Evolutionary conservation across 257 asterid species (phyloP), one percentile per base, ranked within the genome.

Genomic region (Echites panduratus): DNA sequence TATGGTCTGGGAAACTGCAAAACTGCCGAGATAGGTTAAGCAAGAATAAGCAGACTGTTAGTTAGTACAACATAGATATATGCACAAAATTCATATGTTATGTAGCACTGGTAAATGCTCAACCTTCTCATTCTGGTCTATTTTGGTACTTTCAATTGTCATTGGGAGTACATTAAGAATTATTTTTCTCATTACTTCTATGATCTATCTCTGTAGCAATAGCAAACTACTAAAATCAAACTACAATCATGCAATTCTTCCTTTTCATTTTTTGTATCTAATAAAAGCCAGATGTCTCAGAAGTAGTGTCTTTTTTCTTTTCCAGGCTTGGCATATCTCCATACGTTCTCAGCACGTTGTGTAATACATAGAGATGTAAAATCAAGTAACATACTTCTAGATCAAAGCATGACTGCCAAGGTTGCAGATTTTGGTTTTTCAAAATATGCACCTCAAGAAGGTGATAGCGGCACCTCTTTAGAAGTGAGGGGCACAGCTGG

Each of bases 401-500:
- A 92, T 72, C 92, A 92, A 38, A 89, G 96, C 86, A 92, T 92
- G 97, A 78, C 87, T 56, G 96, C 97, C 54, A 92, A 89, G 82
- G 96, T 92, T 76, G 93, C 96, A 29, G 97, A 92, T 70, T 92
- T 92, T 32, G 97, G 91, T 45, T 87, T 92, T 77, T 92, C 97
- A 58, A 92, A 92, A 80, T 92, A 92, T 72, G 96, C 96, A 75
- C 89, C 97, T 53, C 97, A 92, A 75, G 96, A 92, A 82, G 97
- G 93, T 70, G 97, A 92, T 61, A 92, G 96, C 61, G 87, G 84
- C 70, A 87, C 96, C 72, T 89, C 96, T 68, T 62, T 84, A 66
- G 96, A 90, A 90, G 93, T 90, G 70, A 81, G 87, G 57, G 89
- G 94, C 3, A 89, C 97, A 19, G 97, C 96, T n/a, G 97, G 97